Evolutionary conservation across 1,139 yeast genomes (phyloP), one percentile per base, ranked within the genome.

Genomic region (Yamadazyma buinensis): DNA sequence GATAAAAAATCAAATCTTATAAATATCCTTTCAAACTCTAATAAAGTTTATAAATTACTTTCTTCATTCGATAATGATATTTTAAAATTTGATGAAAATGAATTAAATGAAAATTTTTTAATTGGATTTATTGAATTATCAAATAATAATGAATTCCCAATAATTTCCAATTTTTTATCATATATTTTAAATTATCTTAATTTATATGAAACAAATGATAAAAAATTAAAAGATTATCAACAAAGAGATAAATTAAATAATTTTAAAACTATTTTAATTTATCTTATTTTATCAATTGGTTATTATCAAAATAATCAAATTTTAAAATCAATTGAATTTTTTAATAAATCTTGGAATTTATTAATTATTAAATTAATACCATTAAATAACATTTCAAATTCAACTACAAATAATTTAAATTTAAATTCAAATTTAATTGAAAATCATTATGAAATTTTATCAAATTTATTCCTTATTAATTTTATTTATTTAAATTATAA

Each of bases 321-420:
- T 8, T 35, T 34, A 6, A 62, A 61, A 33, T 57, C 66, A 5
- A 51, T 62, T 11, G 50, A 49, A 7, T 59, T 55, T 40, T 66
- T 67, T 42, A 64, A 58, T 38, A 69, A 59, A 39, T 53, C 67
- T 26, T 72, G 77, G 77, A 59, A 61, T 33, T 53, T 71, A 14
- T 54, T 72, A 25, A 67, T 70, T 28, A 59, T 65, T 30, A 64
- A 65, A 31, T 51, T 64, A 30, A 67, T 72, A 15, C 72, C 73
- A 18, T 33, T 36, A 2, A 67, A 64, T 41, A n/a, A n/a, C n/a
- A n/a, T n/a, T n/a, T 67, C 68, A 48, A 30, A 25, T 20, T 12
- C 19, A 14, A 23, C n/a, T 9, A n/a, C n/a, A n/a, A n/a, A n/a
- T n/a, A n/a, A n/a, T n/a, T n/a, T n/a, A n/a, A n/a, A n/a, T n/a